These are phyloP conservation scores for Ceratocystiopsis sp. DNA, from an alignment of 2,329 filamentous ascomycete genomes.

Conservation along the genomic window DNA sequence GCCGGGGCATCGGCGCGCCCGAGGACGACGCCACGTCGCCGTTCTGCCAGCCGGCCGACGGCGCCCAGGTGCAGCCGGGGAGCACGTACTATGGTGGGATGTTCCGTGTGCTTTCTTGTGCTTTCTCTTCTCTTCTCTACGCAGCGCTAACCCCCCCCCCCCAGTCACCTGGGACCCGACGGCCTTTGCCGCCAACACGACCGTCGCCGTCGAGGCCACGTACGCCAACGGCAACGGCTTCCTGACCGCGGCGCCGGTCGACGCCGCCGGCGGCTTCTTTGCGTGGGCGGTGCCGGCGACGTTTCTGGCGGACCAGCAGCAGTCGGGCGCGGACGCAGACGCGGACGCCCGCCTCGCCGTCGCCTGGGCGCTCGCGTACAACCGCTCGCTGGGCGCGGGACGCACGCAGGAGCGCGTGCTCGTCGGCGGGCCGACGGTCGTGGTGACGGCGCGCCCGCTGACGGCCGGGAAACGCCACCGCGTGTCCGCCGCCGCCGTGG, in stretches of 20 bases:
- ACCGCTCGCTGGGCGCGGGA: constrained; percentile 7
- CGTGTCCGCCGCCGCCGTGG: constrained; percentile 10
- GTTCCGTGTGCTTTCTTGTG: neutral
- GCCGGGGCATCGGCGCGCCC: constrained; percentile 2
- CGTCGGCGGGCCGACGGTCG: constrained; percentile 13
- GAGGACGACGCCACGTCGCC: constrained; percentile 12
- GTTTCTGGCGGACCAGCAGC: constrained; percentile 7
- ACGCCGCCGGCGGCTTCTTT: constrained; percentile 15
- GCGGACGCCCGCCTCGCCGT: constrained; percentile 5
- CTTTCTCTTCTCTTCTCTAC: neutral
- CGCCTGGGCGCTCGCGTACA: constrained; percentile 11
- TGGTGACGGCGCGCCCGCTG: constrained; percentile 6
- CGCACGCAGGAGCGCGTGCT: constrained; percentile 3
- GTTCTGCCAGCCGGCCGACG: constrained; percentile 17
- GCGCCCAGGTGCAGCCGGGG: constrained; percentile 15
- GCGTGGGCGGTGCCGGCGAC: constrained; percentile 11
- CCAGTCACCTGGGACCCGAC: constrained; percentile 18
- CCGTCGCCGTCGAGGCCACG: constrained; percentile 9
- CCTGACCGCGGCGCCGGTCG: constrained; percentile 5
- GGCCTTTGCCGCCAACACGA: constrained; percentile 11
- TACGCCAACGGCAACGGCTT: constrained; percentile 9
- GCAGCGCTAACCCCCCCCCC: neutral
- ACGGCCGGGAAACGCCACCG: constrained; percentile 1
- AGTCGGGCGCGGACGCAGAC: neutral
- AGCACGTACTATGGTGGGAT: constrained; percentile 18